Conservation (phyloP, 331 rosid genomes). For the Saraca asoca region DNA sequence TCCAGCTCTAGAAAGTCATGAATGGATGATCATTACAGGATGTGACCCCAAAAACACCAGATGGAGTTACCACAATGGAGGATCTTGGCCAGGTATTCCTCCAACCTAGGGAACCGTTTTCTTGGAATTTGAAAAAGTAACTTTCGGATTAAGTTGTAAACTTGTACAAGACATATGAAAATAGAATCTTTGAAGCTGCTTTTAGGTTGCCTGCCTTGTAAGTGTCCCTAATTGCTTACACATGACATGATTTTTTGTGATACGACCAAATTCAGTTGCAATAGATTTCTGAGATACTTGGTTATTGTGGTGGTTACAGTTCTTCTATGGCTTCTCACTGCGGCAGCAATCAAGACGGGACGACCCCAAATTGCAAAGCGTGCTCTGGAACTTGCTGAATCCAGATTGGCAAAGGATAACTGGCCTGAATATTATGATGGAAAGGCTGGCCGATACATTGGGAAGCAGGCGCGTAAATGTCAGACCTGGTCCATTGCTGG, state of each 20-base stretch:
- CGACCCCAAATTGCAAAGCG: conserved; percentile 79
- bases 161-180: no score
- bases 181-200: no score
- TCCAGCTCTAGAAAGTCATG: conserved; percentile 77
- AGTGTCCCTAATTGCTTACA: no score
- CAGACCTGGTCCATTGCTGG: conserved; percentile 81
- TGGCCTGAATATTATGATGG: conserved; percentile 86
- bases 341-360: conserved; percentile 70
- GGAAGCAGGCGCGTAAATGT: conserved; percentile 70
- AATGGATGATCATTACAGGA: conserved; percentile 67
- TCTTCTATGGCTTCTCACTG: conserved; percentile 64
- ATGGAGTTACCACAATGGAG: conserved; percentile 88
- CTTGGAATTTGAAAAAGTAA: no score
- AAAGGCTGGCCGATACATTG: conserved; percentile 58
- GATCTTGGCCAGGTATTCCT: conserved; percentile 86
- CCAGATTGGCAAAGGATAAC: conserved; percentile 57
- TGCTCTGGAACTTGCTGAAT: conserved; percentile 63
- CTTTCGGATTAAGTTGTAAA: no score
- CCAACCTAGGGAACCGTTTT: no score
- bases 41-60: conserved; percentile 78
- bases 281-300: conserved; percentile 17
- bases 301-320: conserved; percentile 43
- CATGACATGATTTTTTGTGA: no score
- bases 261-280: no score
- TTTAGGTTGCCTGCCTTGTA: no score